These are phyloP conservation scores for Scenedesmus sp. DNA, from an alignment of 163 green algal genomes.

Conservation along the genomic window DNA sequence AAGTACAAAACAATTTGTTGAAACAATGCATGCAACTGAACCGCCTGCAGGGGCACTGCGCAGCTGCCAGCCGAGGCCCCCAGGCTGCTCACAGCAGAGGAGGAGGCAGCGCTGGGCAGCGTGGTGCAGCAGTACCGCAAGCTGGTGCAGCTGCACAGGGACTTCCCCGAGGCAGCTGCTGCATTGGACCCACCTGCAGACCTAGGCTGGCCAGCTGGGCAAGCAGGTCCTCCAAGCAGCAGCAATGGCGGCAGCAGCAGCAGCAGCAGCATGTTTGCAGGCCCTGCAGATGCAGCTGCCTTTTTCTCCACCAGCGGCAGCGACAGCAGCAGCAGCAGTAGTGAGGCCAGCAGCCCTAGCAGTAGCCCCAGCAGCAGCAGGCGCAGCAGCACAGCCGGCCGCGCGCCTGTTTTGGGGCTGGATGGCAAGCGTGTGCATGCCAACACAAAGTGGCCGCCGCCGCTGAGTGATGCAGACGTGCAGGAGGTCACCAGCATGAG, in stretches of 20 bases:
- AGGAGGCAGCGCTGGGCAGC: constrained; percentile 12
- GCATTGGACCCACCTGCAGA: not conserved
- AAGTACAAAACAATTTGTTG: no score
- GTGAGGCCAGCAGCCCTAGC: not conserved
- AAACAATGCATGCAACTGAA: no score
- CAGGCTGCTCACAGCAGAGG: constrained; percentile 31
- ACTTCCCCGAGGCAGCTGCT: not conserved
- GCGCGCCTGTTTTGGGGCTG: not conserved
- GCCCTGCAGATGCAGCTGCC: not conserved
- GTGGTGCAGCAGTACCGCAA: constrained; percentile 29
- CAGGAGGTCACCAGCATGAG: not conserved
- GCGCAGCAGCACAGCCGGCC: not conserved
- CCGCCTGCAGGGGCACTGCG: not conserved
- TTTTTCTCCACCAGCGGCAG: not conserved
- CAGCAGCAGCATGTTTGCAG: not conserved
- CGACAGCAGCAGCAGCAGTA: constrained; percentile 21
- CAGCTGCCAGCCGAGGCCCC: constrained; percentile 9
- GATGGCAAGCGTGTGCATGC: not conserved
- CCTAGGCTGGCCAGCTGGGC: not conserved
- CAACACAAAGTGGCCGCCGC: constrained; percentile 3
- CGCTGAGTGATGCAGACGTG: constrained; percentile 4
- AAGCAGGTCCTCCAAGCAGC: not conserved
- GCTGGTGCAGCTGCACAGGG: constrained; percentile 12
- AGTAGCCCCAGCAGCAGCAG: constrained; percentile 1
- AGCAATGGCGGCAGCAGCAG: not conserved